Base-by-base conservation (phyloP, 148 eudicot genomes). In the Rhododendron henanense region DNA sequence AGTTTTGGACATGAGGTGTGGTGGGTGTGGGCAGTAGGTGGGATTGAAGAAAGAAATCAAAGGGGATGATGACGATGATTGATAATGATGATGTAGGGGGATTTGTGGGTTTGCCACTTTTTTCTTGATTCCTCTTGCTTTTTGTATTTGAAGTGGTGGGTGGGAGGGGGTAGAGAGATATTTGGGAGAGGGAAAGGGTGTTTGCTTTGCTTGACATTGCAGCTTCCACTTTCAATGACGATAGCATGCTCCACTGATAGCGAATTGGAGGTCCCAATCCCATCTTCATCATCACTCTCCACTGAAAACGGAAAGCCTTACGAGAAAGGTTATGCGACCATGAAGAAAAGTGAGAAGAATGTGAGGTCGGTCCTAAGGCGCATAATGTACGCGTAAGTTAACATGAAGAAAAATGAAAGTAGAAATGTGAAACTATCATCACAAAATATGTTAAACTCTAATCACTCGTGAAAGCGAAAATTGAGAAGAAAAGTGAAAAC, bases 121-220 rank as follows among this genome's bases (percentile, higher is more conserved):
- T 78, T 69, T 71, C 19, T 86, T 53, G 25, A 65, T 63, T 79
- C n/a, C 5, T 78, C 8, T 76, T 19, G 19, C 35, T 81, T 89
- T 81, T 73, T 41, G 16, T 55, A 55, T 25, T 57, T 57, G 25
- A n/a, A 48, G 51, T 50, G 57, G 45, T 18, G 84, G 65, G 86
- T 37, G 44, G 28, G 82, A 81, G 41, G 85, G 81, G 80, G 28
- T 78, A 82, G 74, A 79, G 84, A 63, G 89, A 88, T 88, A 79
- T 84, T 87, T 87, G 85, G 85, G 51, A 73, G 84, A 82, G 84
- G 85, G 39, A 71, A 80, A 81, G 86, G 31, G 79, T 65, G 67
- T 73, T 90, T 82, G 85, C 93, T 92, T 93, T 93, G 94, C 95
- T 91, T 93, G 92, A 89, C 87, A 92, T 85, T 89, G 90, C 94